Base-by-base conservation (phyloP, 2,329 filamentous ascomycete species). In the Aspergillus proliferans region DNA sequence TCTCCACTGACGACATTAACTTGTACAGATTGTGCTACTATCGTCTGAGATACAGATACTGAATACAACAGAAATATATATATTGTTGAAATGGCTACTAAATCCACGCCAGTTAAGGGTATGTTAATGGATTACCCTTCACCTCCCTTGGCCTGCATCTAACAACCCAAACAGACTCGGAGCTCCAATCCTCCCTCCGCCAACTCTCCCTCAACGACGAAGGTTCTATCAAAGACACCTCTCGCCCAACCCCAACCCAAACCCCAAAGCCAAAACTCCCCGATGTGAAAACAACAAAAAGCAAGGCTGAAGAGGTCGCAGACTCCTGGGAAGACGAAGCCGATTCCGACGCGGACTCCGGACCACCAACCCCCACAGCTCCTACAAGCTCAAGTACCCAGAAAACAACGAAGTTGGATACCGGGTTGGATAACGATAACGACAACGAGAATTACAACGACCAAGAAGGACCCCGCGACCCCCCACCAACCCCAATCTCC, bases 251-350 rank as follows among this genome's bases (percentile, higher is more conserved):
- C 15, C 51, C 6, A 41, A 18, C 57, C 19, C 46, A 26, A 34
- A 10, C 4, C 9, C 26, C 26, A 4, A 30, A 30, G 10, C 26
- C 26, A 12, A 30, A 30, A 10, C 26, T 12, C 7, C 5, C 26
- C 3, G 26, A 14, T 12, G 46, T 43, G 40, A 48, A 39, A 19
- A 56, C 50, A 26, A 42, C 54, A 19, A 41, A 50, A 19, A 51
- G 51, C 26, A 71, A 71, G 38, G 48, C 56, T 15, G 51, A 6
- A 15, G 38, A 69, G 15, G 72, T 86, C 18, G 80, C 78, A 47
- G 87, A 90, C 55, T 88, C 84, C 40, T 91, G 87, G 87, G 86
- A 90, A 69, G 85, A 93, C 59, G 87, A 87, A 48, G 76, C 78
- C 28, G 68, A 75, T n/a, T 51, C 56, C 4, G 60, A 59, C 19